Evolutionary conservation across 164 flowering plant species (phyloP).

Genomic region (Vitis vinifera): ASM3070453v1 NC_081822.1:22354501-22355000

Average conservation of each 20-base stretch:
- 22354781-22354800: too few relatives aligned
- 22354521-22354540: constrained; percentile 85
- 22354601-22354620: constrained; percentile 85
- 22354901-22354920: background rate
- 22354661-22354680: background rate
- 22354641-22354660: constrained; percentile 53
- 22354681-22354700: background rate
- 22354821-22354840: too few relatives aligned
- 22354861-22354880: background rate
- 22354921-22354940: background rate
- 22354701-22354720: background rate
- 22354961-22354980: background rate
- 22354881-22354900: background rate
- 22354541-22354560: constrained; percentile 94
- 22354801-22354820: too few relatives aligned
- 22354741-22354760: background rate
- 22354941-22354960: background rate
- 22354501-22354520: constrained; percentile 52
- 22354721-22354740: background rate
- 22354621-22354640: constrained; percentile 91
- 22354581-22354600: constrained; percentile 84
- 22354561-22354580: constrained; percentile 80
- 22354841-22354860: too few relatives aligned
- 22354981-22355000: background rate
- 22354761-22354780: too few relatives aligned